These are phyloP conservation scores for Aspergillus chevalieri DNA, from an alignment of 2,329 filamentous ascomycete species.

Conservation along the genomic window DNA sequence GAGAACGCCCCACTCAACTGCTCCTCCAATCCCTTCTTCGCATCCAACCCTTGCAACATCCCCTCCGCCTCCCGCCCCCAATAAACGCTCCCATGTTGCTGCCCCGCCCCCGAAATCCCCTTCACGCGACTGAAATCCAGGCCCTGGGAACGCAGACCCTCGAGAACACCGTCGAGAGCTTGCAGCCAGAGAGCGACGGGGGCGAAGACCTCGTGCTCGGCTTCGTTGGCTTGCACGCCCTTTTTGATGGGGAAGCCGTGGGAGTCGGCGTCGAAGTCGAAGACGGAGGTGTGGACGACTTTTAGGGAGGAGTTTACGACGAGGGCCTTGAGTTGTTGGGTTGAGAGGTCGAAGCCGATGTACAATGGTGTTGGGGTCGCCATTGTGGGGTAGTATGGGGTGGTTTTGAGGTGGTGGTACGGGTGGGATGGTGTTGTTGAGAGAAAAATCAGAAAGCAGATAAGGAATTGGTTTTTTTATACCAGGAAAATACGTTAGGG, in stretches of 20 bases:
- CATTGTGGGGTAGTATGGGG: conserved; percentile 22
- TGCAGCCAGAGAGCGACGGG: conserved; percentile 94
- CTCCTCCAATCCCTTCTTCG: conserved; percentile 58
- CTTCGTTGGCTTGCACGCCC: conserved; percentile 76
- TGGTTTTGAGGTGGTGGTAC: conserved; percentile 1
- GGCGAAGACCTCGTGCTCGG: conserved; percentile 82
- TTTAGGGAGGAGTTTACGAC: conserved; percentile 77
- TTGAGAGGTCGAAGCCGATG: conserved; percentile 91
- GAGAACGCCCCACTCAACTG: conserved; percentile 71
- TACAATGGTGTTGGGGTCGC: conserved; percentile 61
- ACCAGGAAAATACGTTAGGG: too few relatives aligned
- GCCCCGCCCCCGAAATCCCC: conserved; percentile 84
- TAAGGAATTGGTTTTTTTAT: not conserved
- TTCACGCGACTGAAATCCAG: conserved; percentile 68
- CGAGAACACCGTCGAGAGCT: conserved; percentile 77
- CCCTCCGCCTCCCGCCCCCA: conserved; percentile 68
- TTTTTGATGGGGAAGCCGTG: conserved; percentile 73
- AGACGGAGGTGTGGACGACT: conserved; percentile 76
- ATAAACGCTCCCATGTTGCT: conserved; percentile 97
- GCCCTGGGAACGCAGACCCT: conserved; percentile 61
- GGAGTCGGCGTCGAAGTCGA: conserved; percentile 84
- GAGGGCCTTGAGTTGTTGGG: conserved; percentile 92
- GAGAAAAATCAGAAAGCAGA: not conserved
- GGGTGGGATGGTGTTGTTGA: conserved; percentile 1
- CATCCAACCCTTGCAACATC: conserved; percentile 57